These are phyloP conservation scores for Adiantum capillusveneris DNA, from an alignment of 75 land plant species.

Conservation along the genomic window DNA sequence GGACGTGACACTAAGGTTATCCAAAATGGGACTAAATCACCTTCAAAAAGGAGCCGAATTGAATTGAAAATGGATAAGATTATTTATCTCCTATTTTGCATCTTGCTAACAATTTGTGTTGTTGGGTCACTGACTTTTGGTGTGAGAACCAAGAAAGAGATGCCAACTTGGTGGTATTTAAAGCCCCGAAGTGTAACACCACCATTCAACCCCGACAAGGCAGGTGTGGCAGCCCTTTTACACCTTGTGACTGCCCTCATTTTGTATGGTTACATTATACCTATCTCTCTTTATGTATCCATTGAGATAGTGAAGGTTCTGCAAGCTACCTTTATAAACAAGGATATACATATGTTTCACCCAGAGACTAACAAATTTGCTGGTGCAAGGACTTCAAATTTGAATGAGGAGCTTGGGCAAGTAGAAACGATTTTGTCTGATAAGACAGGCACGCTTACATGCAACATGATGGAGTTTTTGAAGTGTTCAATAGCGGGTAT, in stretches of 20 bases:
- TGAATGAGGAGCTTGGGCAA: conserved; percentile 81
- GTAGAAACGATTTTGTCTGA: conserved; percentile 64
- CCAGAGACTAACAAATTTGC: conserved; percentile 42
- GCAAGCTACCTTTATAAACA: conserved; percentile 66
- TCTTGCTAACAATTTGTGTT: conserved; percentile 44
- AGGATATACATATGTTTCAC: conserved; percentile 68
- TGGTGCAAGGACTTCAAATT: conserved; percentile 58
- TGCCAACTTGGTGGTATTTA: conserved; percentile 52
- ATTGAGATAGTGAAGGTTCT: conserved; percentile 81
- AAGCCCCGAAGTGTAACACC: conserved; percentile 16
- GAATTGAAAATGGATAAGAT: conserved; percentile 52
- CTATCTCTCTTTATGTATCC: conserved; percentile 81
- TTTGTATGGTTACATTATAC: conserved; percentile 78
- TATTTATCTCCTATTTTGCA: conserved; percentile 51
- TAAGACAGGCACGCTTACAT: conserved; percentile 68
- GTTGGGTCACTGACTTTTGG: conserved; percentile 45
- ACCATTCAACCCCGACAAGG: conserved; percentile 36
- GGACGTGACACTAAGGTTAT: conserved; percentile 67
- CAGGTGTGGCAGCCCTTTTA: conserved; percentile 30
- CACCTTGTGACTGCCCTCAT: conserved; percentile 65
- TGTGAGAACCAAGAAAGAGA: conserved; percentile 27
- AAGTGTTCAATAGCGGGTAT: conserved; percentile 69
- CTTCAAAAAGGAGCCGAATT: conserved; percentile 56
- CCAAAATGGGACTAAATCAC: conserved; percentile 52
- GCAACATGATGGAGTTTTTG: conserved; percentile 64